Evolutionary conservation across 805 yeast genomes (phyloP).

Genomic region (Candida dendrica): DNA sequence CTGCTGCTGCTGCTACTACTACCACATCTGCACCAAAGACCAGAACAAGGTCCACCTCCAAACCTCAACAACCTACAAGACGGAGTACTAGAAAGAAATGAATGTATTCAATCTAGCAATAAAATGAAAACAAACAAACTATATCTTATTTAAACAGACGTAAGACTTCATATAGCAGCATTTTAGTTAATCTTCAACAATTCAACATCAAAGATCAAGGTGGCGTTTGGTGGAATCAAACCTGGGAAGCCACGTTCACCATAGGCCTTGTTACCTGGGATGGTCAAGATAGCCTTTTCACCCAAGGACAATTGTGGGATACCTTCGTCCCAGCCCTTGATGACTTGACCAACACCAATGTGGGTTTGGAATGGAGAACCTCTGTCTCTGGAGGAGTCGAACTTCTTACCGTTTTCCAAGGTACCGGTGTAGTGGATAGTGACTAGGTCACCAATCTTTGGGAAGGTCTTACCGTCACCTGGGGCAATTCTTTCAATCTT

Average conservation of each 20-base stretch:
- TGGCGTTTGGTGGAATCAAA: slow-evolving; percentile 92
- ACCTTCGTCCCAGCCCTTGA: slow-evolving; percentile 94
- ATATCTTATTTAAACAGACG: background rate
- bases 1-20: background rate
- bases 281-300: slow-evolving; percentile 85
- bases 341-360: slow-evolving; percentile 95
- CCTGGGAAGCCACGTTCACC: slow-evolving; percentile 96
- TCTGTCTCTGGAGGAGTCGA: slow-evolving; percentile 92
- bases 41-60: slow-evolving; percentile 6
- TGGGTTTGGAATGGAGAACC: slow-evolving; percentile 90
- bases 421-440: slow-evolving; percentile 96
- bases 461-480: slow-evolving; percentile 82
- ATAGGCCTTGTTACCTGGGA: slow-evolving; percentile 90
- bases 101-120: background rate
- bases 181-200: slow-evolving; percentile 39
- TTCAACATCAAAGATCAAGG: slow-evolving; percentile 82
- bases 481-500: slow-evolving; percentile 23
- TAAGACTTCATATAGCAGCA: background rate
- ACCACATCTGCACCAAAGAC: slow-evolving; percentile 1
- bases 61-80: slow-evolving; percentile 6
- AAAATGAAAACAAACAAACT: background rate
- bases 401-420: slow-evolving; percentile 89
- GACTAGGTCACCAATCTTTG: slow-evolving; percentile 79
- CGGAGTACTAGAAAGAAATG: slow-evolving; percentile 8
- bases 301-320: slow-evolving; percentile 90